Evolutionary conservation across 495 filamentous ascomycete species (phyloP).

Genomic region (Pyrenopolyporus hunteri): DNA sequence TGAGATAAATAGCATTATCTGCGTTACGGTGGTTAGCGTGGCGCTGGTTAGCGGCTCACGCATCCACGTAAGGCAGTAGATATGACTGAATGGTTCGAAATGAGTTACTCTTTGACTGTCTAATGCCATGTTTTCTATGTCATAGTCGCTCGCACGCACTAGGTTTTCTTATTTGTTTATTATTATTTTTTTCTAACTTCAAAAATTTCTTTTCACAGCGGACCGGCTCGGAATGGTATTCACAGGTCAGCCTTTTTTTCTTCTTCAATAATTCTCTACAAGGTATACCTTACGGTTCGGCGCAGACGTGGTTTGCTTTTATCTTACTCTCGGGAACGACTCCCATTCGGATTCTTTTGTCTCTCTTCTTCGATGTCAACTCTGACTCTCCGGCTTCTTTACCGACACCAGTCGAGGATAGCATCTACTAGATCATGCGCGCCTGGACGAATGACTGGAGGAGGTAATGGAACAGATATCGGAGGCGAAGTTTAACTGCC

Average conservation of each 20-base stretch:
- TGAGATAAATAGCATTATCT: neutral
- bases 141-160: slow-evolving; percentile 5
- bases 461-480: slow-evolving; percentile 25
- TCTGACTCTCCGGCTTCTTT: slow-evolving; percentile 24
- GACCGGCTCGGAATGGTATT: slow-evolving; percentile 31
- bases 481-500: too few species aligned
- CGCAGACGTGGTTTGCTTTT: slow-evolving; percentile 24
- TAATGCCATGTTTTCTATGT: slow-evolving; percentile 18
- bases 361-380: slow-evolving; percentile 14
- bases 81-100: slow-evolving; percentile 18
- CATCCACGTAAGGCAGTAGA: slow-evolving; percentile 11
- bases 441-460: slow-evolving; percentile 17
- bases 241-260: slow-evolving; percentile 20
- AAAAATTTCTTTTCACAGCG: slow-evolving; percentile 1
- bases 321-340: slow-evolving; percentile 4
- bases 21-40: slow-evolving; percentile 7
- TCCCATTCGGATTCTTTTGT: slow-evolving; percentile 10
- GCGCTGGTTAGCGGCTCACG: slow-evolving; percentile 6
- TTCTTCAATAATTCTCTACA: slow-evolving; percentile 26
- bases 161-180: too few species aligned
- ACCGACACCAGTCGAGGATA: slow-evolving; percentile 12
- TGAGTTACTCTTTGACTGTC: slow-evolving; percentile 16
- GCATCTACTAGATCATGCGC: slow-evolving; percentile 10
- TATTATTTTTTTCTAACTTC: slow-evolving; percentile 10
- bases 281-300: slow-evolving; percentile 39